Base-by-base conservation (phyloP, 768 basidiomycete genomes). In the Naganishia onofrii region DNA sequence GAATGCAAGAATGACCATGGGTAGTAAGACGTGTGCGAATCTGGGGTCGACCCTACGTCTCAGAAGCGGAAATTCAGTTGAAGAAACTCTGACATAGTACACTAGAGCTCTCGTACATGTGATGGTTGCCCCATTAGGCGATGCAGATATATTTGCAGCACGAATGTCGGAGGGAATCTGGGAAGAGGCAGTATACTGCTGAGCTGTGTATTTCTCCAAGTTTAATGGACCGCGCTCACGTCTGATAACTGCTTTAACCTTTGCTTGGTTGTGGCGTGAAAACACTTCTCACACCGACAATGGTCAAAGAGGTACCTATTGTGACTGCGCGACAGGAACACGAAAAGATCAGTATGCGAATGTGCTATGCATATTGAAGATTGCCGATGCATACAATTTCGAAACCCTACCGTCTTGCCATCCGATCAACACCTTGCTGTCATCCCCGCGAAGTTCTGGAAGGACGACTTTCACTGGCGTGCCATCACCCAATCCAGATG, bases 251-350 rank as follows among this genome's bases (percentile, higher is more conserved):
- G 88, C 64, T 92, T 82, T 12, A 97, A 80, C n/a, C 94, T 85
- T 80, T 97, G 95, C 76, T 92, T 94, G 21, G 94, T 97, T 70
- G 88, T 78, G 0, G 88, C 83, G 80, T 97, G 94, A 76, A 91
- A 94, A 80, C 93, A 95, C 60, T 86, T 83, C 6, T 89, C 82
- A 79, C 93, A 96, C 38, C 93, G 85, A 78, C 95, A 98, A 74
- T 97, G 94, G 76, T 97, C 95, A 53, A 92, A 84, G 28, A 97
- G 82, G 90, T 92, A 96, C 48, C 92, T 86, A 75, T 93, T 88
- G 78, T 95, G 92, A 26, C 60, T 63, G 48, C 48, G n/a, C 12
- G 3, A n/a, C 4, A 23, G 23, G 3, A 26, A 51, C 23, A n/a
- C 12, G 48, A 12, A 26, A 51, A 23, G 48, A n/a, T 51, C 19